Evolutionary conservation across 1,284 basidiomycete genomes (phyloP), one percentile per base, ranked within the genome.

Genomic region (Chiua sp.): DNA sequence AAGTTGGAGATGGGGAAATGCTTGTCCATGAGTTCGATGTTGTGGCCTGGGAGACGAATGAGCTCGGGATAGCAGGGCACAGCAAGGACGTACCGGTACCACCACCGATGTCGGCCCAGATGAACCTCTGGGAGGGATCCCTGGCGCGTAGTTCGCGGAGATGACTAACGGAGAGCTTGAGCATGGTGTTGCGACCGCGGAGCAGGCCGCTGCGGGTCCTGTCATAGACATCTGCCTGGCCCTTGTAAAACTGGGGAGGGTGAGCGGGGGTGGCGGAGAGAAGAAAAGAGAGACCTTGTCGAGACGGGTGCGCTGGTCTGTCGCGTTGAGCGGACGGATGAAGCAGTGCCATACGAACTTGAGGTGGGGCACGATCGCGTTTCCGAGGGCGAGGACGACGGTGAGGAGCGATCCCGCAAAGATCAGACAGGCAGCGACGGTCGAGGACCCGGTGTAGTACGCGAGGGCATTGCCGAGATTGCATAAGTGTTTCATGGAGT

Each of bases 21-120:
- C n/a, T n/a, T n/a, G n/a, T n/a, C n/a, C n/a, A n/a, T n/a, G n/a
- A n/a, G n/a, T n/a, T n/a, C n/a, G n/a, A n/a, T n/a, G n/a, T n/a
- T n/a, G n/a, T n/a, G n/a, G n/a, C n/a, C n/a, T n/a, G n/a, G n/a
- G n/a, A n/a, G n/a, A n/a, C n/a, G n/a, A n/a, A n/a, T n/a, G n/a
- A n/a, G n/a, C n/a, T n/a, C n/a, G n/a, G n/a, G n/a, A n/a, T n/a
- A n/a, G n/a, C n/a, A n/a, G n/a, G n/a, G n/a, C n/a, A n/a, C n/a
- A n/a, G n/a, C n/a, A n/a, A n/a, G n/a, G n/a, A 59, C 68, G 59
- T 55, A 82, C 87, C 90, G 13, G 92, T 93, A 39, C 92, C 92
- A 32, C 92, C 92, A 12, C 92, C 92, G 58, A 94, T 87, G 72
- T 93, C 92, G 35, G 93, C 82, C 92, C 92, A 94, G 35, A 94